Percentiles rank a stretch among this genome's conserved stretches.
Evolutionary conservation across 1,284 basidiomycete genomes (phyloP).

Genomic region (Coniophora puteana): DNA sequence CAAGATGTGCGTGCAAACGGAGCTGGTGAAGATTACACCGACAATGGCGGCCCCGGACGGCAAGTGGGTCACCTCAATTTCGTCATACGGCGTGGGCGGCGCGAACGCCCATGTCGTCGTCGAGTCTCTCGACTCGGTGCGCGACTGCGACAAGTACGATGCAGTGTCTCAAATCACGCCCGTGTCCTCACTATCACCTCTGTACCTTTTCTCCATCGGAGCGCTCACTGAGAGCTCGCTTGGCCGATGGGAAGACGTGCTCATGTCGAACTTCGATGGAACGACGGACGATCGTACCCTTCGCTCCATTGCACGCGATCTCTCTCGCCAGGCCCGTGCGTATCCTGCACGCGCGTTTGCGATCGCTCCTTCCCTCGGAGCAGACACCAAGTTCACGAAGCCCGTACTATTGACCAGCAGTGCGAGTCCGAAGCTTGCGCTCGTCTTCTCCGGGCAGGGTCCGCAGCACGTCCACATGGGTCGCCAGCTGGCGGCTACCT

Average conservation of each 20-base stretch:
- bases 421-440: slow-evolving; percentile 6
- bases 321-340: slow-evolving; percentile 23
- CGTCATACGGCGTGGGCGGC: slow-evolving; percentile 25
- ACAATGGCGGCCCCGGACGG: slow-evolving; percentile 22
- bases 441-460: slow-evolving; percentile 6
- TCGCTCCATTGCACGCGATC: slow-evolving; percentile 21
- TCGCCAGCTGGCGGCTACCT: slow-evolving; percentile 6
- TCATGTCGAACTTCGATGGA: slow-evolving; percentile 12
- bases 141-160: slow-evolving; percentile 2
- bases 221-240: slow-evolving; percentile 20
- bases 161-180: neutral
- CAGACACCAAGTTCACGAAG: slow-evolving; percentile 20
- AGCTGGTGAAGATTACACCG: slow-evolving; percentile 15
- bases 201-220: slow-evolving; percentile 21
- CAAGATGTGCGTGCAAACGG: slow-evolving; percentile 23
- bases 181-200: slow-evolving; percentile 7
- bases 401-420: slow-evolving; percentile 13
- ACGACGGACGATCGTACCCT: slow-evolving; percentile 18
- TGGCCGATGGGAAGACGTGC: slow-evolving; percentile 20
- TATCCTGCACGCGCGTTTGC: slow-evolving; percentile 22
- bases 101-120: slow-evolving; percentile 24
- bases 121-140: slow-evolving; percentile 15
- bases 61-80: slow-evolving; percentile 24
- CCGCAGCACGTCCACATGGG: slow-evolving; percentile 8
- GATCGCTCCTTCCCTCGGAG: slow-evolving; percentile 16